Evolutionary conservation across 2,329 filamentous ascomycete species (phyloP).

Genomic region (Fusarium foetens): DNA sequence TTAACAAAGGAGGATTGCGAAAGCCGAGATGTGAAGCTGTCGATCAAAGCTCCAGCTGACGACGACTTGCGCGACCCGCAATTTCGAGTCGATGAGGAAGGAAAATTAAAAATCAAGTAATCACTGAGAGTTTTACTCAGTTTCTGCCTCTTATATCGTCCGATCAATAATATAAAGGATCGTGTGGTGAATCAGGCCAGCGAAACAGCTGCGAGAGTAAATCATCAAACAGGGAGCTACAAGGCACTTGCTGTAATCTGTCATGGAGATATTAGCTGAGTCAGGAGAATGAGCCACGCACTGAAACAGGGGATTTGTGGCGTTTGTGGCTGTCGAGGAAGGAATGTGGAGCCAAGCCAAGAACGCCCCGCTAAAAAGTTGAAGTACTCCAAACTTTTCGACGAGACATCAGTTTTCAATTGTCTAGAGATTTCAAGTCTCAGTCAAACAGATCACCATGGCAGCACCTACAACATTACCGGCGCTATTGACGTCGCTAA

Average conservation of each 20-base stretch:
- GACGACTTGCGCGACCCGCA: slow-evolving; percentile 38
- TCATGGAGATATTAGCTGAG: slow-evolving; percentile 42
- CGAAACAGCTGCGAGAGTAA: slow-evolving; percentile 34
- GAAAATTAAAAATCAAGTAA: not conserved
- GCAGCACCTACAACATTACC: slow-evolving; percentile 61
- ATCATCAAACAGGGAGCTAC: slow-evolving; percentile 40
- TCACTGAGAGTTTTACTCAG: not conserved
- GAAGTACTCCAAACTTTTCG: slow-evolving; percentile 43
- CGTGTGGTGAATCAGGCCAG: slow-evolving; percentile 29
- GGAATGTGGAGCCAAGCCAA: slow-evolving; percentile 7
- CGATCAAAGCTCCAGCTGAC: slow-evolving; percentile 29
- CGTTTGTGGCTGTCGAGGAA: slow-evolving; percentile 12
- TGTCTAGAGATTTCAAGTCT: slow-evolving; percentile 24
- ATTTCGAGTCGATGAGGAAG: not conserved
- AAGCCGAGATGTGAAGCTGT: slow-evolving; percentile 27
- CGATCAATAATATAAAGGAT: slow-evolving; percentile 7
- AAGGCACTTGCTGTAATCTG: slow-evolving; percentile 39
- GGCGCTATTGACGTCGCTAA: slow-evolving; percentile 63
- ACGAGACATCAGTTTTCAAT: slow-evolving; percentile 18
- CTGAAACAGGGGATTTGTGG: slow-evolving; percentile 27
- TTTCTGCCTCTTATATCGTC: not conserved
- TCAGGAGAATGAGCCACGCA: slow-evolving; percentile 35
- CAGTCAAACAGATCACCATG: slow-evolving; percentile 51
- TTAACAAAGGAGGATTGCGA: slow-evolving; percentile 21
- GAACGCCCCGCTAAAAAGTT: slow-evolving; percentile 48